phyloP scores from a whole-genome alignment of 805 yeast species.

The Phaffomyces antillensis region DNA sequence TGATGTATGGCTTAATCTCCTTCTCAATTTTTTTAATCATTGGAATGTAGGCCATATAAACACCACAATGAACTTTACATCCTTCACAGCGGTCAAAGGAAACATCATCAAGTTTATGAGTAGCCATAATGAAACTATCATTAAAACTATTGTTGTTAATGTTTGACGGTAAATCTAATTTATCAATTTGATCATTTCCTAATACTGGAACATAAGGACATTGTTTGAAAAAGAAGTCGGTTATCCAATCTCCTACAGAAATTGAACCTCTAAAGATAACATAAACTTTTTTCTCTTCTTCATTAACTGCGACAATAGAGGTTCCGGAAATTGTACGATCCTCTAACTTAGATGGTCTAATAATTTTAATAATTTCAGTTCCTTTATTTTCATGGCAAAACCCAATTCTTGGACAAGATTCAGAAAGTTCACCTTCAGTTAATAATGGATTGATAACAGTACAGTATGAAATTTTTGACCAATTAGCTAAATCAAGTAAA shows the following conservation, averaged over 20 bases:
- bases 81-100: constrained; percentile 31
- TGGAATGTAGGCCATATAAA: constrained; percentile 38
- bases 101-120: background rate
- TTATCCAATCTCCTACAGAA: constrained; percentile 52
- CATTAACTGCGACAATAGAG: constrained; percentile 49
- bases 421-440: constrained; percentile 1
- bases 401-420: constrained; percentile 6
- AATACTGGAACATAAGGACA: constrained; percentile 39
- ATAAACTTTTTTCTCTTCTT: constrained; percentile 33
- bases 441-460: constrained; percentile 5
- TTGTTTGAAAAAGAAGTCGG: constrained; percentile 46
- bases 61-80: constrained; percentile 63
- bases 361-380: constrained; percentile 5
- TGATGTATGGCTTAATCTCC: constrained; percentile 26
- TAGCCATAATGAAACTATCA: background rate
- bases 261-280: constrained; percentile 61
- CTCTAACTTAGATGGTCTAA: constrained; percentile 8
- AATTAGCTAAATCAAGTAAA: constrained; percentile 2
- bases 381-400: constrained; percentile 6
- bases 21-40: constrained; percentile 32
- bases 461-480: constrained; percentile 7
- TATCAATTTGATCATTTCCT: background rate
- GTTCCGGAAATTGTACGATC: constrained; percentile 41
- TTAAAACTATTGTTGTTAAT: background rate
- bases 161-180: background rate